Conservation (phyloP, 129 eudicot species). For the Pittosporum tobira region DNA sequence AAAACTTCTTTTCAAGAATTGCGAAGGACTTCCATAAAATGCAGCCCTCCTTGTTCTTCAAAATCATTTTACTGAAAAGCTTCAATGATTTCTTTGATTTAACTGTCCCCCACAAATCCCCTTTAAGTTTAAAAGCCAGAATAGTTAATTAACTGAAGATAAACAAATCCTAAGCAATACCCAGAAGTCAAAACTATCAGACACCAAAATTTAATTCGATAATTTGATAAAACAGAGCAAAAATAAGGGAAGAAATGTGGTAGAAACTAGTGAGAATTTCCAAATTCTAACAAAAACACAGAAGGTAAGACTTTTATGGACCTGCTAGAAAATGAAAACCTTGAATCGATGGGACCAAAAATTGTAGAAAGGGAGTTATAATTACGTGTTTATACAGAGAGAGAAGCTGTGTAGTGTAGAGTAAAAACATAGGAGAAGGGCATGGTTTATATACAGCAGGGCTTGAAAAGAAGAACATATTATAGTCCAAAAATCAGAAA, state of each 20-base stretch:
- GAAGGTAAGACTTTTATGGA: background rate
- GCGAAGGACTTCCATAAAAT: slow-evolving; percentile 52
- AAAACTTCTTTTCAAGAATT: slow-evolving; percentile 43
- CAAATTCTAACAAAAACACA: background rate
- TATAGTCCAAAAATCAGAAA: slow-evolving; percentile 24
- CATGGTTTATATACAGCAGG: slow-evolving; percentile 38
- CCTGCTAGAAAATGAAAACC: background rate
- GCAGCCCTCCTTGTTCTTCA: slow-evolving; percentile 46
- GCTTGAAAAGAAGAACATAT: slow-evolving; percentile 23
- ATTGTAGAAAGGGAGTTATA: slow-evolving; percentile 11
- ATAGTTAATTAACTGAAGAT: background rate
- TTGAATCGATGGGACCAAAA: slow-evolving; percentile 3
- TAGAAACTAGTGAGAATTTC: background rate
- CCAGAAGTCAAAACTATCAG: slow-evolving; percentile 14
- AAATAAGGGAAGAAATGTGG: slow-evolving; percentile 1
- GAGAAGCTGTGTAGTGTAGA: slow-evolving; percentile 22
- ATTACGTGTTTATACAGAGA: background rate
- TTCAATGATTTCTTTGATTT: background rate
- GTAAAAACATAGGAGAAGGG: slow-evolving; percentile 15
- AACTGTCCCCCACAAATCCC: slow-evolving; percentile 22
- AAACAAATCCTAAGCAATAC: background rate
- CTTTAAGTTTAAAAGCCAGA: background rate
- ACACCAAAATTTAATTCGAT: background rate
- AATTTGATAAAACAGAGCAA: slow-evolving; percentile 2
- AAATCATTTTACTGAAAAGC: slow-evolving; percentile 44